phyloP scores from a whole-genome alignment of 2,329 filamentous ascomycete genomes.

The Dothideomycetidae sp. region DNA sequence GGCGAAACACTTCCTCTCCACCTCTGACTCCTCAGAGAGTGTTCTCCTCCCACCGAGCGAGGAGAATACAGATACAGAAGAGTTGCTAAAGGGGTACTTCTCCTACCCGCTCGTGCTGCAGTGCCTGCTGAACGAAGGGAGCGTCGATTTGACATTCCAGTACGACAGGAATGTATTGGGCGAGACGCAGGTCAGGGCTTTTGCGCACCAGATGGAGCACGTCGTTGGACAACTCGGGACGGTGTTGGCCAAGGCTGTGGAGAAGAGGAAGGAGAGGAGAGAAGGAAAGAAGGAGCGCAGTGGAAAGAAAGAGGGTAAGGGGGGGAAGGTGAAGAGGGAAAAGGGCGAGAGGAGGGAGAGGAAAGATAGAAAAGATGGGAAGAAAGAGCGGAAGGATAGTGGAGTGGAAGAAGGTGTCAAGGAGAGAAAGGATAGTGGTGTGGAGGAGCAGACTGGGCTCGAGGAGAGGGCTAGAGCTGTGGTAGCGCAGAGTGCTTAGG shows the following conservation, averaged over 20 bases:
- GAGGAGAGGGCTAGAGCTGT: no score
- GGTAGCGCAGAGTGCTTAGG: no score
- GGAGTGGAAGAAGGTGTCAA: no score
- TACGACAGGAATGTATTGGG: not conserved
- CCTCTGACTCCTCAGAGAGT: not conserved
- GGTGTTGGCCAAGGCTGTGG: not conserved
- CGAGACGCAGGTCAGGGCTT: not conserved
- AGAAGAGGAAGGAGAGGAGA: no score
- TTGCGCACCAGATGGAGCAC: not conserved
- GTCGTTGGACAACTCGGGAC: not conserved
- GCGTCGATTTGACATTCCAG: not conserved
- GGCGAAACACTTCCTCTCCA: not conserved
- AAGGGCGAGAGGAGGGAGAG: no score
- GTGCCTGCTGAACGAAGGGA: not conserved
- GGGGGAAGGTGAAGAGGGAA: no score
- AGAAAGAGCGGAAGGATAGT: no score
- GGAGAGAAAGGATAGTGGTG: no score
- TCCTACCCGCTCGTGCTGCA: not conserved
- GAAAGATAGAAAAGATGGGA: no score
- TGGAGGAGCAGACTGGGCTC: no score
- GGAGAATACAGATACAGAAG: not conserved
- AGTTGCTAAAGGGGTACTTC: not conserved
- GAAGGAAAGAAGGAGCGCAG: no score
- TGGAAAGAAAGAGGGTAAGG: no score
- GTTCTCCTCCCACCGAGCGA: not conserved